phyloP scores from a whole-genome alignment of 805 yeast species.

The Wickerhamiella alocasiicola region DNA sequence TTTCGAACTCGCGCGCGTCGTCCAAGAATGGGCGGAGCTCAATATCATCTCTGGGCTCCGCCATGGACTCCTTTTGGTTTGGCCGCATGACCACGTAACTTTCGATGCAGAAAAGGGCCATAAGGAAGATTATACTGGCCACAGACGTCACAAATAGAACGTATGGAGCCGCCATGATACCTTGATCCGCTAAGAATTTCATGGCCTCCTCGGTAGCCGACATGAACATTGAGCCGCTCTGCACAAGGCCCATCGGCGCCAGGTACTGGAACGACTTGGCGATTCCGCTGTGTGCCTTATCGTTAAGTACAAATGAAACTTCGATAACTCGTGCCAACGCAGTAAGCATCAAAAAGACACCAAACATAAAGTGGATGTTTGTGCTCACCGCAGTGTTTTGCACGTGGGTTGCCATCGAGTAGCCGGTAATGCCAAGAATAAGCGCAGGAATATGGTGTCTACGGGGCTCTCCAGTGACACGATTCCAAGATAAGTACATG shows the following conservation, averaged over 20 bases:
- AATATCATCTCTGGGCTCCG: constrained; percentile 18
- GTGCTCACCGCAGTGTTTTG: constrained; percentile 70
- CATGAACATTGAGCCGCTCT: constrained; percentile 78
- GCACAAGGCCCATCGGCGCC: constrained; percentile 69
- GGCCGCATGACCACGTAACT: constrained; percentile 38
- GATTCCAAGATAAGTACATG: constrained; percentile 55
- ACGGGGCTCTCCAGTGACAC: constrained; percentile 31
- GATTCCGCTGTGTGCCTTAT: constrained; percentile 32
- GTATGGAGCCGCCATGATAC: constrained; percentile 79
- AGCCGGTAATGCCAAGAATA: constrained; percentile 77
- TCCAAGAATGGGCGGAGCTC: constrained; percentile 24
- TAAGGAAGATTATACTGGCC: constrained; percentile 57
- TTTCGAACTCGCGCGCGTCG: constrained; percentile 21
- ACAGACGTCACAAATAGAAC: constrained; percentile 57
- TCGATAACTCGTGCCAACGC: constrained; percentile 69
- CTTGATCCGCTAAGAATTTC: constrained; percentile 51
- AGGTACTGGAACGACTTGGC: constrained; percentile 68
- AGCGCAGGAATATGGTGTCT: constrained; percentile 72
- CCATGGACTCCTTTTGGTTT: constrained; percentile 5
- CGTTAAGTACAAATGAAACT: constrained; percentile 62
- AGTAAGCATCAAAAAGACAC: constrained; percentile 63
- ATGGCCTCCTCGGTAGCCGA: constrained; percentile 87
- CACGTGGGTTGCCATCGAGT: constrained; percentile 84
- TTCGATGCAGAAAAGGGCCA: constrained; percentile 49
- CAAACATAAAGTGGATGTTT: constrained; percentile 79